A percentile compares a stretch with the other conserved stretches of the same genome.
Conservation (phyloP, 116 monocot species). For the Papilionanthe hybrid region DNA sequence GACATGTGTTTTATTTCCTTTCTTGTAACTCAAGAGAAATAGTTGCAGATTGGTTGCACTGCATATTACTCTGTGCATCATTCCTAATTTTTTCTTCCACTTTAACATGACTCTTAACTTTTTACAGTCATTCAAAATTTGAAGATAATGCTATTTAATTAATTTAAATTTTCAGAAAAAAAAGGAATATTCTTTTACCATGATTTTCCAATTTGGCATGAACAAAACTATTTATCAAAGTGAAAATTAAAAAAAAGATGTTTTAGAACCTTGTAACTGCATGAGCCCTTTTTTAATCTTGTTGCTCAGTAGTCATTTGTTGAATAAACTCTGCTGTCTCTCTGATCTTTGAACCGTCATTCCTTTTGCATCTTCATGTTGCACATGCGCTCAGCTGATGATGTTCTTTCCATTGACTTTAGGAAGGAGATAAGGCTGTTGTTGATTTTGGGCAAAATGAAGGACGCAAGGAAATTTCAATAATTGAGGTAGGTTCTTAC, state of each 20-base stretch:
- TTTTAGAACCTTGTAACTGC: not conserved
- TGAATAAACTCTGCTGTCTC: not conserved
- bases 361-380: slow-evolving; percentile 1
- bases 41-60: not conserved
- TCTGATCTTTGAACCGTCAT: not conserved
- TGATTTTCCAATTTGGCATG: not conserved
- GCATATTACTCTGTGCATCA: not conserved
- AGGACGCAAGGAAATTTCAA: slow-evolving; percentile 44
- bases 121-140: not conserved
- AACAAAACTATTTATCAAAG: not conserved
- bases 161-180: not conserved
- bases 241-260: not conserved
- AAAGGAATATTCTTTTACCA: not conserved
- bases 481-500: slow-evolving; percentile 56
- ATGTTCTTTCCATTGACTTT: slow-evolving; percentile 10
- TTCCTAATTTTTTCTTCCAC: not conserved
- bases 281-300: not conserved
- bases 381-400: slow-evolving; percentile 11
- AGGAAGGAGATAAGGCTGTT: slow-evolving; percentile 31
- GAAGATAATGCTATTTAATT: not conserved
- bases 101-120: not conserved
- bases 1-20: not conserved
- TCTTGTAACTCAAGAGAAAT: not conserved
- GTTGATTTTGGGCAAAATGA: slow-evolving; percentile 66
- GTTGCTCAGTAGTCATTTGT: not conserved